Evolutionary conservation across 805 yeast genomes (phyloP), one percentile per base, ranked within the genome.

Genomic region (Lipomyces starkeyi): DNA sequence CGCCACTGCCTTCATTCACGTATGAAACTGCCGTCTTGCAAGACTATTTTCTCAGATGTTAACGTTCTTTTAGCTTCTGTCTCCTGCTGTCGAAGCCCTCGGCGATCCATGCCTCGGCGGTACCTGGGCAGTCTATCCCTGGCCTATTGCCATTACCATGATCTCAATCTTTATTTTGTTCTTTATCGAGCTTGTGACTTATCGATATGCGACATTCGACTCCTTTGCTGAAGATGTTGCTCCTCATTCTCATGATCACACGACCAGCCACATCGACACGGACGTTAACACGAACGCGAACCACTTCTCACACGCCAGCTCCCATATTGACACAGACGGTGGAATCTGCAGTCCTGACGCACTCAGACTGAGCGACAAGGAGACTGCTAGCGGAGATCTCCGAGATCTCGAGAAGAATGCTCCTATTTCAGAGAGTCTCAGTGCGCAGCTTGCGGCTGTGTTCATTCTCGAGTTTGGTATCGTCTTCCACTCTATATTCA

Each of bases 401-500:
- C n/a, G 25, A 14, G 69, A 65, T 43, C 14, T 67, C 52, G 70
- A 67, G 62, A 59, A 64, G 52, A 9, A 29, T 27, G n/a, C n/a
- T 53, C 27, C 20, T 17, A 17, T 52, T 34, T 20, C 66, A 1
- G 71, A 68, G 54, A 56, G 63, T 29, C 58, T 68, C 8, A 8
- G 65, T 20, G 71, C 71, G 13, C 71, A 67, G 73, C 71, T 84
- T 59, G 78, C 79, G 52, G 84, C 86, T 1, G 81, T 87, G 60
- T 76, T 87, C 58, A 83, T 88, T 17, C 81, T 90, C 67, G 97
- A 91, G 77, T 89, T 89, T 72, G 97, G 97, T 74, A 83, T 91
- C 57, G 78, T 91, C 40, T 90, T 91, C 82, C 97, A 91, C 78
- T 91, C 97, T 2, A 85, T 91, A 2, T 90, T 91, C 74, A 84